Evolutionary conservation across 2,329 filamentous ascomycete genomes (phyloP).

Genomic region (Cladosporium sp.): DNA sequence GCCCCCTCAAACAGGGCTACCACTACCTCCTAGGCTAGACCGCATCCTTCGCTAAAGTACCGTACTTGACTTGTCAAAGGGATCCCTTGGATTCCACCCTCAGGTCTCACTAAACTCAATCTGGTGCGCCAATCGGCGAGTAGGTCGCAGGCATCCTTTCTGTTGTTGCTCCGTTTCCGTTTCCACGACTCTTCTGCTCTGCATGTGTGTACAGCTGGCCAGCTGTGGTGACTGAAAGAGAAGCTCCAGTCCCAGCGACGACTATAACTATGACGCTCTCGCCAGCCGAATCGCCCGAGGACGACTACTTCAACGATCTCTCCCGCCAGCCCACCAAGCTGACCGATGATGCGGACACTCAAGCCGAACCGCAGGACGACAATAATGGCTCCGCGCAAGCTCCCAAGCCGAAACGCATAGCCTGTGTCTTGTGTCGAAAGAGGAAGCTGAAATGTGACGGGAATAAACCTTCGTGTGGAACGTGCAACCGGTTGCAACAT

Average conservation of each 20-base stretch:
- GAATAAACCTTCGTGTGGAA: slow-evolving; percentile 79
- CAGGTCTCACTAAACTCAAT: slow-evolving; percentile 3
- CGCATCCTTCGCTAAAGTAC: not conserved
- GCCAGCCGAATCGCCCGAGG: slow-evolving; percentile 29
- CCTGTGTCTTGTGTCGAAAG: slow-evolving; percentile 91
- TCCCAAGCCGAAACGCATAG: slow-evolving; percentile 73
- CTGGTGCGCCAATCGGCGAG: slow-evolving; percentile 8
- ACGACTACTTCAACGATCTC: slow-evolving; percentile 60
- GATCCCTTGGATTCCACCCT: not conserved
- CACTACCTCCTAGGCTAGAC: not conserved
- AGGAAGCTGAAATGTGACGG: slow-evolving; percentile 92
- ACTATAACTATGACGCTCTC: slow-evolving; percentile 14
- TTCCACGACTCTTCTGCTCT: not conserved
- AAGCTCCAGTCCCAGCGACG: not conserved
- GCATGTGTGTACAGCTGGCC: slow-evolving; percentile 5
- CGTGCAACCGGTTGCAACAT: slow-evolving; percentile 83
- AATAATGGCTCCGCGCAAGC: slow-evolving; percentile 34
- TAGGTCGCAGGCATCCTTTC: not conserved
- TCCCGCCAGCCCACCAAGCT: slow-evolving; percentile 45
- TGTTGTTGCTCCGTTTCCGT: not conserved
- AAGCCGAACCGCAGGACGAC: slow-evolving; percentile 50
- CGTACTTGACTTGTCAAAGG: not conserved
- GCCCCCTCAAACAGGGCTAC: not conserved
- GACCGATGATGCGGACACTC: not conserved
- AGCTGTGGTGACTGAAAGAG: not conserved